phyloP scores from a whole-genome alignment of 371 early-diverging fungal genomes.

The Dichotomocladium elegans region DNA sequence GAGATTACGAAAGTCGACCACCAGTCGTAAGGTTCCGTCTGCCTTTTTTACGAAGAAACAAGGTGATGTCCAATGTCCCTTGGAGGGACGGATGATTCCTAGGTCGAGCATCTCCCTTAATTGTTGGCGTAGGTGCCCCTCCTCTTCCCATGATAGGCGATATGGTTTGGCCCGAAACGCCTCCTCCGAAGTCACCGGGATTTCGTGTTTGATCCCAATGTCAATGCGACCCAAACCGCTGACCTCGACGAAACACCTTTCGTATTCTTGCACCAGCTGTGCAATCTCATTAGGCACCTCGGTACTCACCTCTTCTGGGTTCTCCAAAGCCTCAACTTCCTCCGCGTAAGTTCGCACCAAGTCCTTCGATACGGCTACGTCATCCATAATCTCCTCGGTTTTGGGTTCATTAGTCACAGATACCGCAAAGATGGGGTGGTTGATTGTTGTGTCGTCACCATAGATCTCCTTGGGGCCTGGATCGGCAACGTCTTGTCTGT shows the following conservation, averaged over 20 bases:
- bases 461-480: background rate
- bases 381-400: background rate
- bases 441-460: too few relatives aligned
- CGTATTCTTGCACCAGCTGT: background rate
- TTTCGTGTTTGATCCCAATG: background rate
- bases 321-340: too few relatives aligned
- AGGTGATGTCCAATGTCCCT: conserved; percentile 29
- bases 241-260: conserved; percentile 1
- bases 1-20: conserved; percentile 42
- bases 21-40: conserved; percentile 33
- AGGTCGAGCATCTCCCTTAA: conserved; percentile 9
- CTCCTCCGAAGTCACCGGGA: background rate
- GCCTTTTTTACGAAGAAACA: conserved; percentile 45
- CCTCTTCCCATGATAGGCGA: conserved; percentile 13
- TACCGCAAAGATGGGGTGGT: background rate
- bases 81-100: conserved; percentile 10
- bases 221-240: conserved; percentile 1
- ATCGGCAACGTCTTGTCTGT: background rate
- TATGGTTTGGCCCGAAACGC: conserved; percentile 10
- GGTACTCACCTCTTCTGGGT: background rate
- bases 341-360: background rate
- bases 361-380: background rate
- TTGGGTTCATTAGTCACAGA: background rate
- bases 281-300: background rate
- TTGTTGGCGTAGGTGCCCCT: background rate